A percentile compares a stretch with the other conserved stretches of the same genome.
These are phyloP conservation scores for Fraxinus ornus DNA, from an alignment of 305 asterid genomes.

Conservation along the genomic window DNA sequence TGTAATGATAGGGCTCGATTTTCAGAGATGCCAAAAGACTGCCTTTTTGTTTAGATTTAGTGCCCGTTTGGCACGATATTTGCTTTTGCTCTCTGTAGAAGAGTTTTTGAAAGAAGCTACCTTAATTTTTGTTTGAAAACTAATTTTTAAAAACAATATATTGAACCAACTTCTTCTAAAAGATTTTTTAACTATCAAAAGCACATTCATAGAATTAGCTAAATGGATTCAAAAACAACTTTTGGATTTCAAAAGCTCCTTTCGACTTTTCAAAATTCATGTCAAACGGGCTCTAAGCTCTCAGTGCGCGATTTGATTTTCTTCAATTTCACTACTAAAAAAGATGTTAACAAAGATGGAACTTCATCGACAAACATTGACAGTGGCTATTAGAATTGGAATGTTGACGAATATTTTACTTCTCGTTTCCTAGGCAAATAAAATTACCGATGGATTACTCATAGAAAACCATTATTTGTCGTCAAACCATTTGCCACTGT, in stretches of 20 bases:
- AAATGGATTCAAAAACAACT: no score
- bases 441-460: background rate
- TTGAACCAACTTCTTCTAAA: background rate
- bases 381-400: background rate
- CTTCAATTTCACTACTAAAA: background rate
- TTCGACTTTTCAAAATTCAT: background rate
- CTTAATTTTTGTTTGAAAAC: no score
- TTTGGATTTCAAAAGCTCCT: background rate
- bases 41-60: slow-evolving; percentile 19
- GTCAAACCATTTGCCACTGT: background rate
- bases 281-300: background rate
- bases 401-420: background rate
- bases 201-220: no score
- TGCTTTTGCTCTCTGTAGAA: background rate
- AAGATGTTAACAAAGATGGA: background rate
- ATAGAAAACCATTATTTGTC: background rate
- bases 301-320: background rate
- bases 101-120: background rate
- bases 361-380: background rate
- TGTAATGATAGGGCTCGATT: slow-evolving; percentile 46
- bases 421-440: background rate
- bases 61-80: background rate
- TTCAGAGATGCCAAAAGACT: slow-evolving; percentile 42
- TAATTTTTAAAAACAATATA: no score
- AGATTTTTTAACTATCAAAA: no score